These are phyloP conservation scores for Obelidium mucronatum DNA, from an alignment of 192 early-diverging fungal genomes.

Conservation along the genomic window DNA sequence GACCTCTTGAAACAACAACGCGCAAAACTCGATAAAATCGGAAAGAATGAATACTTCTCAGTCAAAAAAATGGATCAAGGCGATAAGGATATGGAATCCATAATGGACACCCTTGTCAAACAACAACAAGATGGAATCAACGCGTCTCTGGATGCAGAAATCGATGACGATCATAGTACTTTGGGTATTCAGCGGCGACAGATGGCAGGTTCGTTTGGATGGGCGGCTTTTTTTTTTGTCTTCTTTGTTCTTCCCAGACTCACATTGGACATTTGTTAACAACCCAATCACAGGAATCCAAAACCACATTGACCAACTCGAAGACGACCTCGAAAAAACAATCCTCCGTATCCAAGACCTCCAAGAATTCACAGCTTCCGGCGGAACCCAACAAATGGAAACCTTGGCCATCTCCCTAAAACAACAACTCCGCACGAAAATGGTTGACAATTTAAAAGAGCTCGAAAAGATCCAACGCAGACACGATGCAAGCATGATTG, in stretches of 20 bases:
- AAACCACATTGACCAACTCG: neutral
- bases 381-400: constrained; percentile 1
- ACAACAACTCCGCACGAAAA: neutral
- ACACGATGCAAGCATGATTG: constrained; percentile 24
- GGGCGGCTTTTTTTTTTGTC: neutral
- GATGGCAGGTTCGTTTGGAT: neutral
- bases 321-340: constrained; percentile 16
- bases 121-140: neutral
- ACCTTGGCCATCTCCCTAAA: neutral
- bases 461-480: constrained; percentile 27
- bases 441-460: neutral
- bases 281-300: neutral
- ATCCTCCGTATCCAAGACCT: constrained; percentile 10
- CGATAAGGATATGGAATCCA: constrained; percentile 25
- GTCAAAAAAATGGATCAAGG: constrained; percentile 12
- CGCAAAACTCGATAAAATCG: constrained; percentile 1
- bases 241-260: neutral
- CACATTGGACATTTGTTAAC: neutral
- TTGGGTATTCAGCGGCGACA: constrained; percentile 4
- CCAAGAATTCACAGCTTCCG: constrained; percentile 10
- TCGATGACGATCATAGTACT: neutral
- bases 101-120: neutral
- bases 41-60: constrained; percentile 27
- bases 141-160: neutral
- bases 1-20: constrained; percentile 27